Percentiles rank a stretch among this genome's conserved stretches.
These are phyloP conservation scores for Geotrichum siamense DNA, from an alignment of 1,139 yeast species.

Conservation along the genomic window DNA sequence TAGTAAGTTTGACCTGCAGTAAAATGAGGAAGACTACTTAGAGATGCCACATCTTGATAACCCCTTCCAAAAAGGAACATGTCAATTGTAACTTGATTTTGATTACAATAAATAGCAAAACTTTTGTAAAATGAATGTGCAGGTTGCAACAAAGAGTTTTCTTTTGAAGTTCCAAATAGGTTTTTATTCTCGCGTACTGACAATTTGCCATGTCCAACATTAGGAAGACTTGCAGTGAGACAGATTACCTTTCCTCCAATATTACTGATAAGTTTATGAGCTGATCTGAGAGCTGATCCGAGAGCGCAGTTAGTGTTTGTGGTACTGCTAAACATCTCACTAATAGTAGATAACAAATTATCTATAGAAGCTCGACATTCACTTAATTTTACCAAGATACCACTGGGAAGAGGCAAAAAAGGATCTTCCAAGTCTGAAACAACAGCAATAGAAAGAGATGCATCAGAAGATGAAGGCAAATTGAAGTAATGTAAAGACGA, in stretches of 20 bases:
- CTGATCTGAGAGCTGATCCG: conserved; percentile 88
- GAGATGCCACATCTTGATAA: conserved; percentile 91
- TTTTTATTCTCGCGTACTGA: conserved; percentile 71
- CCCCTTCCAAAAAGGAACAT: conserved; percentile 77
- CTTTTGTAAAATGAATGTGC: conserved; percentile 85
- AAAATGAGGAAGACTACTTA: conserved; percentile 81
- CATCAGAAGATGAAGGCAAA: conserved; percentile 44
- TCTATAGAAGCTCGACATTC: conserved; percentile 73
- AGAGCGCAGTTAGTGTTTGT: conserved; percentile 68
- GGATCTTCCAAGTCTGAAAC: conserved; percentile 91
- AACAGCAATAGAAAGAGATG: conserved; percentile 59
- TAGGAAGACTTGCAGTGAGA: conserved; percentile 76
- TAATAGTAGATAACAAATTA: conserved; percentile 59
- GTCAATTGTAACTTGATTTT: conserved; percentile 84
- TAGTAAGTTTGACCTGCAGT: conserved; percentile 96
- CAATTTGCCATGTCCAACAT: conserved; percentile 76
- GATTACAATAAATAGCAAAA: conserved; percentile 93
- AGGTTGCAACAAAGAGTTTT: conserved; percentile 66
- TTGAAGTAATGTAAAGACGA: conserved; percentile 76
- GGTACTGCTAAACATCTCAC: conserved; percentile 62
- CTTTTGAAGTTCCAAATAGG: conserved; percentile 77
- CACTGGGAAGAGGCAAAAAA: conserved; percentile 81
- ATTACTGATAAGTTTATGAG: conserved; percentile 66
- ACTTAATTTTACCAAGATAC: conserved; percentile 67
- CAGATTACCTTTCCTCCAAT: conserved; percentile 88